phyloP scores from a whole-genome alignment of 257 asterid species.

The Cordia subcordata region DNA sequence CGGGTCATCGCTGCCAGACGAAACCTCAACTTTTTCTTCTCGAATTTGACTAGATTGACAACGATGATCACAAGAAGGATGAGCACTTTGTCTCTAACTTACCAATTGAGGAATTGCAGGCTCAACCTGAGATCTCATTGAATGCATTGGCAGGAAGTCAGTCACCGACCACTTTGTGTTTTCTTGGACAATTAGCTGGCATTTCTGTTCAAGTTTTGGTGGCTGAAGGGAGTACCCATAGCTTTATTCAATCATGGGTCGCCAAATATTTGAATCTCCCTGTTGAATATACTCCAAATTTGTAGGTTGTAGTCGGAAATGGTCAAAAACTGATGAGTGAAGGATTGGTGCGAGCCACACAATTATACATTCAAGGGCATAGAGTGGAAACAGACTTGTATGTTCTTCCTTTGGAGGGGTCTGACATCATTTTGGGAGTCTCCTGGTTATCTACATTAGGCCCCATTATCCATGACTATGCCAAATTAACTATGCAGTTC shows the following conservation, averaged over 20 bases:
- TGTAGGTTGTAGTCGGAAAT: conserved; percentile 1
- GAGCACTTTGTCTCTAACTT: too few species aligned
- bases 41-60: too few species aligned
- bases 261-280: not conserved
- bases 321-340: not conserved
- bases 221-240: not conserved
- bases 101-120: too few species aligned
- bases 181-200: not conserved
- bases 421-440: conserved; percentile 1
- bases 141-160: not conserved
- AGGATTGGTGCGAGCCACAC: not conserved
- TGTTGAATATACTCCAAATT: not conserved
- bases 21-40: not conserved
- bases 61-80: too few species aligned
- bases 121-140: not conserved
- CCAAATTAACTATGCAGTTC: conserved; percentile 3
- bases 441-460: not conserved
- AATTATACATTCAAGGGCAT: not conserved
- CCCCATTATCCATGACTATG: not conserved
- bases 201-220: not conserved
- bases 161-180: not conserved
- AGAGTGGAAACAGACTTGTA: not conserved
- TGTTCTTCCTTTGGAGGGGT: not conserved
- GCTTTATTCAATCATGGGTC: not conserved
- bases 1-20: not conserved